Base-by-base conservation (phyloP, 2,329 filamentous ascomycete genomes). In the Trichophyton rubrum region DNA sequence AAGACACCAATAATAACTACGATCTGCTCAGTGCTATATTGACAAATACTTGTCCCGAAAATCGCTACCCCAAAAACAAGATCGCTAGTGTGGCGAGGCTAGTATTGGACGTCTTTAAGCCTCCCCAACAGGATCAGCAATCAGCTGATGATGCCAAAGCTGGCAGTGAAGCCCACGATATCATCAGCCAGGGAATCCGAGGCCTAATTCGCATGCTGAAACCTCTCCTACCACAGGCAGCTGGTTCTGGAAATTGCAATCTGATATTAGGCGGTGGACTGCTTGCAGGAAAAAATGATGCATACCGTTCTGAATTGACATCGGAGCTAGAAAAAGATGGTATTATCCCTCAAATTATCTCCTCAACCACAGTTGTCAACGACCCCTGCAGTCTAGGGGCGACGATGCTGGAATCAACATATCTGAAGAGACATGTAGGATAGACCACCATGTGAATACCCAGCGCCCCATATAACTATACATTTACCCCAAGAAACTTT, bases 11-110 rank as follows among this genome's bases (percentile, higher is more conserved):
- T 15, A 55, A 60, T 15, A 55, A 60, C 22, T 43, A 58, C n/a
- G 61, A 60, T 53, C 33, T 62, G 22, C 53, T 62, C 5, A 62
- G 59, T 41, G 35, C 27, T 8, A 49, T 62, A 17, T 51, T 62
- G 1, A 59, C 53, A 3, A 11, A 17, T 41, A 4, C 43, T 22
- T 7, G 20, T 3, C 3, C 43, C 4, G 20, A 47, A 22, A 30
- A 20, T 17, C 8, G n/a, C n/a, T 47, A 38, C 41, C 27, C 55
- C 17, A 62, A 62, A 57, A 56, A 45, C 27, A 62, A 60, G 35
- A 56, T 62, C 24, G 57, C 60, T 7, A 38, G 43, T 11, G 58
- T 62, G 45, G 60, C 60, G 8, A 55, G 43, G 22, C 20, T 60
- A n/a, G 58, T 62, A 11, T 45, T 62, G 17, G 41, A 56, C 11